Percentiles rank a stretch among this genome's conserved stretches.
These are phyloP conservation scores for Trametes hirsuta DNA, from an alignment of 1,284 basidiomycete species.

Conservation along the genomic window DNA sequence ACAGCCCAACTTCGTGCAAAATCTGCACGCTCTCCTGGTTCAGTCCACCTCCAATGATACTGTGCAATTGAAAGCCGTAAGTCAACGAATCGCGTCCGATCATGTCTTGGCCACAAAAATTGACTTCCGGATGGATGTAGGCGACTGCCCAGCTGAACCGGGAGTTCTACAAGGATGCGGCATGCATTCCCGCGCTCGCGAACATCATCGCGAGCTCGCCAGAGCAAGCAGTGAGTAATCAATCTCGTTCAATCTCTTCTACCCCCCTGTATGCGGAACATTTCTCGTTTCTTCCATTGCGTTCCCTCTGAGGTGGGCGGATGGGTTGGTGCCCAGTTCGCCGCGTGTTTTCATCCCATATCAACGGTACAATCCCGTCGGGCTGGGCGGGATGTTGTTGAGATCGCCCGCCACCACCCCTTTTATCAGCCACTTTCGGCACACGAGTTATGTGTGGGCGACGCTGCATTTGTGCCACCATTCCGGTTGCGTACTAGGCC, in stretches of 20 bases:
- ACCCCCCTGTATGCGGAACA: neutral
- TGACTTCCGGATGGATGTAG: constrained; percentile 43
- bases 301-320: no score
- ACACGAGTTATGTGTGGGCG: no score
- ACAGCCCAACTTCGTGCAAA: constrained; percentile 73
- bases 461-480: no score
- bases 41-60: constrained; percentile 90
- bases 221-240: constrained; percentile 64
- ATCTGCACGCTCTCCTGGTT: constrained; percentile 82
- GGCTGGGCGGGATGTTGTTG: no score
- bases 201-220: constrained; percentile 87
- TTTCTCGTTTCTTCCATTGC: neutral
- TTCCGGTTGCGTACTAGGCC: no score
- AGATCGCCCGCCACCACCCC: no score
- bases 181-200: constrained; percentile 91
- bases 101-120: neutral
- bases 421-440: no score
- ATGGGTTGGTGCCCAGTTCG: no score
- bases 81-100: constrained; percentile 33
- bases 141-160: constrained; percentile 91
- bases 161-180: constrained; percentile 89
- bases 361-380: no score
- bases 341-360: no score
- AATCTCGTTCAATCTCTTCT: neutral
- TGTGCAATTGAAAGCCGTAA: constrained; percentile 82